Evolutionary conservation across 805 yeast genomes (phyloP).

Genomic region (Saturnispora kantuleensis): DNA sequence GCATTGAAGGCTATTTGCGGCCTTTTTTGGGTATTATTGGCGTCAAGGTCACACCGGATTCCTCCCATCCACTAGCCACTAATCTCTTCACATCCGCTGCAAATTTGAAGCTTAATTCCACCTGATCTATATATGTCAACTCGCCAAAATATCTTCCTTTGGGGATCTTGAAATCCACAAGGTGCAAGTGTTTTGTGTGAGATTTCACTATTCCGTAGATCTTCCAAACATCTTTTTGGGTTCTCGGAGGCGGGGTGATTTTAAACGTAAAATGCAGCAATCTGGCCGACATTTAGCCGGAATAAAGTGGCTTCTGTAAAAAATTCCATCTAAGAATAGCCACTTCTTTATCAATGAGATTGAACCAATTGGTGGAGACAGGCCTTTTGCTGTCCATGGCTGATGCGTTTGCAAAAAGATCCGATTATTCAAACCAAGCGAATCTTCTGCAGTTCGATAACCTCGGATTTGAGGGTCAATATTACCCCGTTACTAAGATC

Average conservation of each 20-base stretch:
- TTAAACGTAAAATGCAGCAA: conserved; percentile 3
- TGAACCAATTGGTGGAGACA: background rate
- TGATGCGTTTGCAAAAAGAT: background rate
- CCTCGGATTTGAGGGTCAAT: conserved; percentile 47
- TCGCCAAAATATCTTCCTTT: conserved; percentile 12
- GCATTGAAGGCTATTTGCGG: background rate
- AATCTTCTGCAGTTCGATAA: conserved; percentile 41
- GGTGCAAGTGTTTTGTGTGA: background rate
- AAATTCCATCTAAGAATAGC: too few relatives aligned
- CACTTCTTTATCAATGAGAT: background rate
- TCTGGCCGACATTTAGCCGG: background rate
- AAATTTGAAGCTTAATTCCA: conserved; percentile 9
- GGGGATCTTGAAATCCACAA: conserved; percentile 16
- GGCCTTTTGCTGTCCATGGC: background rate
- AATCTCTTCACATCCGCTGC: conserved; percentile 32
- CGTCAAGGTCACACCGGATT: background rate
- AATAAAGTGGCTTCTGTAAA: too few relatives aligned
- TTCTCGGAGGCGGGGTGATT: conserved; percentile 14
- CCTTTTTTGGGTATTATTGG: background rate
- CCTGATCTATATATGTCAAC: conserved; percentile 8
- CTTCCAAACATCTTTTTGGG: conserved; percentile 18
- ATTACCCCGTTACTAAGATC: conserved; percentile 36
- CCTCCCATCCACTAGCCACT: background rate
- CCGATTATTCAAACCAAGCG: conserved; percentile 22
- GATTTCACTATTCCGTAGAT: conserved; percentile 8